phyloP scores from a whole-genome alignment of 306 rosid genomes.

The Glycine soja region DNA sequence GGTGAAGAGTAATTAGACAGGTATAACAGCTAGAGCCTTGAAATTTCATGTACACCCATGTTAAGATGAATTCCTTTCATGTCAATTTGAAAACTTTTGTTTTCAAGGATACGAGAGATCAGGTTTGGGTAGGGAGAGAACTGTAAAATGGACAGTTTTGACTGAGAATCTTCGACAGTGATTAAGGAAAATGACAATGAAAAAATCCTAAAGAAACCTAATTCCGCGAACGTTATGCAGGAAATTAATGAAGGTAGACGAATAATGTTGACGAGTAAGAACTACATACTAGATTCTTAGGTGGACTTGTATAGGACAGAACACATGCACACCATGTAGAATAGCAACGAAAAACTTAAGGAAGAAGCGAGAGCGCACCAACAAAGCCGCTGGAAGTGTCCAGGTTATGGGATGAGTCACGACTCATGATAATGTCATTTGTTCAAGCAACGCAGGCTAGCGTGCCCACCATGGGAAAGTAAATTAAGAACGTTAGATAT shows the following conservation, averaged over 20 bases:
- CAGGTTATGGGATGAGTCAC: neutral
- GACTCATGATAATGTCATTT: neutral
- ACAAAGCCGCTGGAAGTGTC: neutral
- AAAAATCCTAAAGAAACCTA: neutral
- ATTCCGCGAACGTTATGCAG: neutral
- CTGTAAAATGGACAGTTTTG: neutral
- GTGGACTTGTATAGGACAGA: neutral
- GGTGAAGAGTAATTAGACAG: constrained; percentile 74
- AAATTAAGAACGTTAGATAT: too few relatives aligned
- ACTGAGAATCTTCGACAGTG: neutral
- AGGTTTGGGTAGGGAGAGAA: neutral
- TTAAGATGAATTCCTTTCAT: constrained; percentile 66
- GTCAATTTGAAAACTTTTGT: neutral
- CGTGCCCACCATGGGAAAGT: too few relatives aligned
- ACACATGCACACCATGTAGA: neutral
- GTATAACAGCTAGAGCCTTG: constrained; percentile 73
- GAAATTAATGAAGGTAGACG: neutral
- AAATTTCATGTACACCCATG: constrained; percentile 64
- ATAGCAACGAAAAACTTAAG: neutral
- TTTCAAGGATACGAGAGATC: neutral
- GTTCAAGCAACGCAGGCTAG: too few relatives aligned
- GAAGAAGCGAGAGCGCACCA: neutral
- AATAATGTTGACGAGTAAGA: neutral
- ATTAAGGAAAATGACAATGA: neutral
- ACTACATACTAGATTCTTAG: neutral